These are phyloP conservation scores for Acer yangbiense DNA, from an alignment of 345 rosid genomes.

Conservation along the genomic window DNA sequence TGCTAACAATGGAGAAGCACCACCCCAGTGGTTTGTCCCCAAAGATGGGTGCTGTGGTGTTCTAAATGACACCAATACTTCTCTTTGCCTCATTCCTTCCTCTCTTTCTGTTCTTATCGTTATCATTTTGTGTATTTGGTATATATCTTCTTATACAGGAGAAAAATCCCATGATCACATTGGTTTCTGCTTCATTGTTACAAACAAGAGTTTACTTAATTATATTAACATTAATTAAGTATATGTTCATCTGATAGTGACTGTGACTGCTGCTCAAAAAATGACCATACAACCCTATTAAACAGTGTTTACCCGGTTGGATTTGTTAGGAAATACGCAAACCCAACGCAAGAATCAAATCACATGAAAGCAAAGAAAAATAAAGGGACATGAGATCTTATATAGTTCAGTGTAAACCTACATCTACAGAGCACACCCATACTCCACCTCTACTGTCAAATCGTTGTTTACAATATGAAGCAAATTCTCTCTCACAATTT, in stretches of 20 bases:
- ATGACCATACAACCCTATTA: neutral
- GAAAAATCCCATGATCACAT: conserved; percentile 13
- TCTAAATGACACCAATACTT: conserved; percentile 37
- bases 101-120: too few species aligned
- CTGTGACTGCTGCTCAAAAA: neutral
- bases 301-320: neutral
- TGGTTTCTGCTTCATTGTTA: conserved; percentile 27
- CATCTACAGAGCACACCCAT: too few species aligned
- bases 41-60: conserved; percentile 59
- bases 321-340: too few species aligned
- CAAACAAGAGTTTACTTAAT: neutral
- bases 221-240: neutral
- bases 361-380: too few species aligned
- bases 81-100: conserved; percentile 33
- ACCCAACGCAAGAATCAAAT: too few species aligned
- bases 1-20: conserved; percentile 61
- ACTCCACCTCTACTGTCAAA: too few species aligned
- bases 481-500: too few species aligned
- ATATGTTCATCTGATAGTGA: neutral
- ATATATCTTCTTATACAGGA: conserved; percentile 2
- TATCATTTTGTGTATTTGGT: too few species aligned
- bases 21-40: conserved; percentile 64
- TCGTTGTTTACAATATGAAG: too few species aligned
- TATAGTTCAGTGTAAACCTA: too few species aligned
- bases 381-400: too few species aligned